Conservation (phyloP, 164 flowering plant species). For the Macadamia integrifolia region DNA sequence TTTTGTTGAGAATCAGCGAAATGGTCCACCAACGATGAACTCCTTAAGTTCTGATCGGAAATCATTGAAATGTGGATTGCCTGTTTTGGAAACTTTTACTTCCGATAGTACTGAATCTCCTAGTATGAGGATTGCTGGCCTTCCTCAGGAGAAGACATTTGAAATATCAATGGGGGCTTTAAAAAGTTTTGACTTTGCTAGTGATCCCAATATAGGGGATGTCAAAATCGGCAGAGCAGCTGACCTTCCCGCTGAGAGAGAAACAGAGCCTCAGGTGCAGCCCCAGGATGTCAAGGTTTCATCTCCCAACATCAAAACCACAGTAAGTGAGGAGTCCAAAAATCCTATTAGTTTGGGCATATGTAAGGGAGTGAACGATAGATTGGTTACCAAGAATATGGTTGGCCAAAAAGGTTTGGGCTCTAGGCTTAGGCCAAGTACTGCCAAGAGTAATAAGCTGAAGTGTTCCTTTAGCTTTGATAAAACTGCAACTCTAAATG, state of each 20-base stretch:
- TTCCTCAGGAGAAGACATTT: constrained; percentile 6
- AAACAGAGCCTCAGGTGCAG: constrained; percentile 13
- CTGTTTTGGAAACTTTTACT: constrained; percentile 11
- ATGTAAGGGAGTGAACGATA: constrained; percentile 17
- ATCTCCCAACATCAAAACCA: constrained; percentile 12
- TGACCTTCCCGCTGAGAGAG: constrained; percentile 5
- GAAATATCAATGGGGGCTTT: constrained; percentile 11
- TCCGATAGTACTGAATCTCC: constrained; percentile 1
- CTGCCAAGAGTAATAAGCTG: constrained; percentile 14
- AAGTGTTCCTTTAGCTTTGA: constrained; percentile 34
- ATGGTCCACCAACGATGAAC: constrained; percentile 4
- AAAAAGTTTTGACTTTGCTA: constrained; percentile 1
- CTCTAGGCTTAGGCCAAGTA: constrained; percentile 31
- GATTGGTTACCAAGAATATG: constrained; percentile 30
- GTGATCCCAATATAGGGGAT: constrained; percentile 10
- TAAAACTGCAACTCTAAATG: constrained; percentile 15
- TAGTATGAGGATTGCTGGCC: not conserved
- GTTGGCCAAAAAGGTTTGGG: constrained; percentile 41
- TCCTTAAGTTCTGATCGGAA: constrained; percentile 12
- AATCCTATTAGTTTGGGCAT: constrained; percentile 12
- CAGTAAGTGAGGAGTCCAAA: constrained; percentile 14
- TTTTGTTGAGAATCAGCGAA: constrained; percentile 7
- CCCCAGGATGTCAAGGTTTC: constrained; percentile 16
- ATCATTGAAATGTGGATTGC: constrained; percentile 11
- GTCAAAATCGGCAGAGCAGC: constrained; percentile 5